phyloP scores from a whole-genome alignment of 768 basidiomycete species.

The Russula emetica region DNA sequence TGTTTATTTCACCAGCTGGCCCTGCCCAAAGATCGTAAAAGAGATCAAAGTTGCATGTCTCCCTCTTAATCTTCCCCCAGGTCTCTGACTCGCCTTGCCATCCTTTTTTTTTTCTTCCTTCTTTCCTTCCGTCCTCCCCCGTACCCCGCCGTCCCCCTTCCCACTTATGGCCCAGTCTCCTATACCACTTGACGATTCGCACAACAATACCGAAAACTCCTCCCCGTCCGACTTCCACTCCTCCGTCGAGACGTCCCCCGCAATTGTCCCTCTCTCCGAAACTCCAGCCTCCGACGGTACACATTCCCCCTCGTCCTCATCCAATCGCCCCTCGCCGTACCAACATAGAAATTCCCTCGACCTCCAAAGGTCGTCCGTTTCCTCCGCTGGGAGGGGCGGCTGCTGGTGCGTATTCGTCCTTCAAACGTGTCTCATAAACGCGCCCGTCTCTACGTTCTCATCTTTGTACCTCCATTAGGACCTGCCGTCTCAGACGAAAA shows the following conservation, averaged over 20 bases:
- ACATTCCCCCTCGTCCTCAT: conserved; percentile 19
- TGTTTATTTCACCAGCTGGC: conserved; percentile 24
- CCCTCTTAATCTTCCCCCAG: conserved; percentile 24
- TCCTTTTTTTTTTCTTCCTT: conserved; percentile 11
- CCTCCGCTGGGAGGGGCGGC: conserved; percentile 25
- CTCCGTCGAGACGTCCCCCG: conserved; percentile 26
- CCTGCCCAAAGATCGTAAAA: conserved; percentile 26
- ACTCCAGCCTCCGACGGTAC: conserved; percentile 18
- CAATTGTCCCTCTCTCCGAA: conserved; percentile 20
- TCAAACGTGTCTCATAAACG: neutral
- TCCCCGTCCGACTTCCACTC: conserved; percentile 27
- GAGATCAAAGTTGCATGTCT: conserved; percentile 27
- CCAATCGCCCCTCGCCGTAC: conserved; percentile 12
- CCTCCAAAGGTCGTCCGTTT: conserved; percentile 22
- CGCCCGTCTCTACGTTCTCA: neutral
- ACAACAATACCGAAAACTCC: conserved; percentile 22
- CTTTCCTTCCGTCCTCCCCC: neutral
- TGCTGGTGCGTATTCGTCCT: conserved; percentile 23
- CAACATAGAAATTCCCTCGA: conserved; percentile 25
- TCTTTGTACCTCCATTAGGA: conserved; percentile 45
- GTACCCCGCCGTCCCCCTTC: neutral
- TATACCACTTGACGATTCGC: conserved; percentile 21
- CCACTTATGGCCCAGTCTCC: conserved; percentile 22
- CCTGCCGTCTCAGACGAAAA: conserved; percentile 78
- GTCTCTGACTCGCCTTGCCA: conserved; percentile 1